A percentile compares a stretch with the other conserved stretches of the same genome.
Conservation (phyloP, 495 filamentous ascomycete species). For the Xylaria curta region DNA sequence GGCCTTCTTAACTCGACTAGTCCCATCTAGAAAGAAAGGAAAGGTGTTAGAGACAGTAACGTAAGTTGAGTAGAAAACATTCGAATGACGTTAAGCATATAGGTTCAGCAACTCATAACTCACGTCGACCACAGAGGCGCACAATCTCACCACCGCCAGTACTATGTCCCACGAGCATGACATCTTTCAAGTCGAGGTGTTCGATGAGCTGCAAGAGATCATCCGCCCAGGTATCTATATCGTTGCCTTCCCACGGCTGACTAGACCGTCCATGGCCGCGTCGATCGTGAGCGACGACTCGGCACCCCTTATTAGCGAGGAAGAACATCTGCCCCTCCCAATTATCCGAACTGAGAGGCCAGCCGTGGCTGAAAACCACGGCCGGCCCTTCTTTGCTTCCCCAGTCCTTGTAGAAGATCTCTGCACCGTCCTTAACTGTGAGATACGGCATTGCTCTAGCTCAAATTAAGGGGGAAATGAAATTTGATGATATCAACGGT, state of each 20-base stretch:
- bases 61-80: not conserved
- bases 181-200: not conserved
- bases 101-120: not conserved
- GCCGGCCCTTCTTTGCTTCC: not conserved
- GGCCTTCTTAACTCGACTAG: not conserved
- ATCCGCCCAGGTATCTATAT: not conserved
- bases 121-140: not conserved
- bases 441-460: not conserved
- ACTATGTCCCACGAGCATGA: not conserved
- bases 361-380: not conserved
- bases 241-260: slow-evolving; percentile 5
- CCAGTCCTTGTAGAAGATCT: slow-evolving; percentile 2
- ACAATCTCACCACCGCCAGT: not conserved
- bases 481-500: not conserved
- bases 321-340: slow-evolving; percentile 1
- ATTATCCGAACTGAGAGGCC: not conserved
- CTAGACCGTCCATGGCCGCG: not conserved
- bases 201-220: not conserved
- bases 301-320: not conserved
- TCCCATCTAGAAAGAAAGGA: not conserved
- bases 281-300: not conserved
- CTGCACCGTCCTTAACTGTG: not conserved
- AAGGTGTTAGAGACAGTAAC: not conserved
- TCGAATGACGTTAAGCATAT: not conserved
- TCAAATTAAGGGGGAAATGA: not conserved